Evolutionary conservation across 2,329 filamentous ascomycete species (phyloP).

Genomic region (Fonsecaea monophora): DNA sequence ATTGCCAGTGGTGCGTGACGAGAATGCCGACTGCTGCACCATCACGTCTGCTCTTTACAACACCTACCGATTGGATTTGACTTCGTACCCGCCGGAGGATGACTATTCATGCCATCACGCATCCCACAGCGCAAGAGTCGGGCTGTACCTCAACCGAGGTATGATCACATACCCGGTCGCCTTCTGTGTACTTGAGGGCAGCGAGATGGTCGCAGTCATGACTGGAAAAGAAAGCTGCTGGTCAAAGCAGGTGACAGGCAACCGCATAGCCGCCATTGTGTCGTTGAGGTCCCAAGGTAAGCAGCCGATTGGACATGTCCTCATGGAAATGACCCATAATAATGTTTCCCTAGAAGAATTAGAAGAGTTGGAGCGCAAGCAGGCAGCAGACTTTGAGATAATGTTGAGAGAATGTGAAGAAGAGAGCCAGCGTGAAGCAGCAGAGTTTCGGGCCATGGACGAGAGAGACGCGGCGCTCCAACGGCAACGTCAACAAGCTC

Average conservation of each 20-base stretch:
- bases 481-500: not conserved
- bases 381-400: not conserved
- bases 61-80: not conserved
- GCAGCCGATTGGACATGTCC: not conserved
- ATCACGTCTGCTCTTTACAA: constrained; percentile 3
- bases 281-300: not conserved
- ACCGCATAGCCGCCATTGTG: not conserved
- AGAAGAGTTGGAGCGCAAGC: not conserved
- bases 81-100: not conserved
- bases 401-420: not conserved
- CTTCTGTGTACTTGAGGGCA: constrained; percentile 14
- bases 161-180: not conserved
- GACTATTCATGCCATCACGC: not conserved
- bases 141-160: not conserved
- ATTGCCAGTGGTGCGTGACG: not conserved
- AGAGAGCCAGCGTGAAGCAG: not conserved
- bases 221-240: constrained; percentile 17
- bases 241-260: not conserved
- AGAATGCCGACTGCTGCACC: constrained; percentile 1
- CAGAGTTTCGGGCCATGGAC: not conserved
- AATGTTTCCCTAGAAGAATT: not conserved
- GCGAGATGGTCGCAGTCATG: constrained; percentile 10
- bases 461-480: not conserved
- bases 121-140: not conserved
- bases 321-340: not conserved